phyloP scores from a whole-genome alignment of 2,329 filamentous ascomycete species.

The Aureobasidium sp. region DNA sequence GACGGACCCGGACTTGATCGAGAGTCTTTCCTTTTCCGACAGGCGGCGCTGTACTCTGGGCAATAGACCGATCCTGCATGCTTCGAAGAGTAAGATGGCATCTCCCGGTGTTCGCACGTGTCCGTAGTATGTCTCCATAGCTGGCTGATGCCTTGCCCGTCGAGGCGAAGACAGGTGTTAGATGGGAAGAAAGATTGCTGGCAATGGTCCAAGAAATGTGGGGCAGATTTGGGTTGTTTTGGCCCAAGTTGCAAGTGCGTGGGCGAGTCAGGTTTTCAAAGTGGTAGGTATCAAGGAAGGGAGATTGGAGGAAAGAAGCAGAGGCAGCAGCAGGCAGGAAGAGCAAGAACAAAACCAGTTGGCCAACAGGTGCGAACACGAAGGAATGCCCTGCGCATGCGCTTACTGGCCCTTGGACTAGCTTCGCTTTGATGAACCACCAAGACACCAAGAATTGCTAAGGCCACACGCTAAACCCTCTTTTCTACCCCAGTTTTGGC shows the following conservation, averaged over 20 bases:
- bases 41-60: constrained; percentile 87
- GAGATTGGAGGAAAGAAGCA: neutral
- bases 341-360: neutral
- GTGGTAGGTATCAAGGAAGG: neutral
- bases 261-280: neutral
- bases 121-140: constrained; percentile 95
- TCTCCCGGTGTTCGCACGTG: constrained; percentile 92
- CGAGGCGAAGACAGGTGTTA: neutral
- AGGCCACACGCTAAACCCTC: neutral
- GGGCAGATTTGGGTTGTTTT: neutral
- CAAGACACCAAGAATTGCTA: constrained; percentile 8
- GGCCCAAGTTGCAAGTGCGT: neutral
- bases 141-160: neutral
- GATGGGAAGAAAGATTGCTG: neutral
- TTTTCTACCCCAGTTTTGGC: constrained; percentile 1
- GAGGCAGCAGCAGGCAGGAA: neutral
- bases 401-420: constrained; percentile 1
- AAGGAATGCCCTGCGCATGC: constrained; percentile 11
- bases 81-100: constrained; percentile 97
- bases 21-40: constrained; percentile 94
- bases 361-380: neutral
- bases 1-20: constrained; percentile 91
- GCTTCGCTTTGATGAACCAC: constrained; percentile 5
- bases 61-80: constrained; percentile 79
- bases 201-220: neutral